Evolutionary conservation across 2,329 filamentous ascomycete species (phyloP).

Genomic region (Pochonia chlamydosporia): DNA sequence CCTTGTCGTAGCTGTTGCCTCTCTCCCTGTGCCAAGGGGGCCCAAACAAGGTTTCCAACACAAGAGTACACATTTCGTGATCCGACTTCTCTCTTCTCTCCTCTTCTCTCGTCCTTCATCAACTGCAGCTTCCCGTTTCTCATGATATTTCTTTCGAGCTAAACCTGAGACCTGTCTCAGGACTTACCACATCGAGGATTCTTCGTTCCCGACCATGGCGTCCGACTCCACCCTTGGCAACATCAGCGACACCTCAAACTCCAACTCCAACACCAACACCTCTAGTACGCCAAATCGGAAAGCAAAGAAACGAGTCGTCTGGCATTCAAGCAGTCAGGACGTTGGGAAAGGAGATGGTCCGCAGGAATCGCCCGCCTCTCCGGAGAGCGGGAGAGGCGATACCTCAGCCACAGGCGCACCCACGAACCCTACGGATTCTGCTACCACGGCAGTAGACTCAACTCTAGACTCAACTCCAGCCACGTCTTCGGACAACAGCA

Average conservation of each 20-base stretch:
- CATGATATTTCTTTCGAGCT: constrained; percentile 4
- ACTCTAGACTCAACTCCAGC: not conserved
- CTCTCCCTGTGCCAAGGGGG: not conserved
- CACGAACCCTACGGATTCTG: not conserved
- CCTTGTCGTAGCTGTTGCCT: too few species aligned
- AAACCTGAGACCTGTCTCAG: constrained; percentile 19
- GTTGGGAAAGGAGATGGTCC: constrained; percentile 12
- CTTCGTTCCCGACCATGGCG: constrained; percentile 15
- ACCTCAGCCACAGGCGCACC: constrained; percentile 15
- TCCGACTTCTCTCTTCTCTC: not conserved
- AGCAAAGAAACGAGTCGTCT: constrained; percentile 36
- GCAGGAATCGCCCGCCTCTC: constrained; percentile 7
- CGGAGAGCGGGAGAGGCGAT: constrained; percentile 6
- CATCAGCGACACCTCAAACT: constrained; percentile 14
- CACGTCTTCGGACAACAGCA: not conserved
- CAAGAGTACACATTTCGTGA: not conserved
- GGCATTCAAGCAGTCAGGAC: constrained; percentile 23
- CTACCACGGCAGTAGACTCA: not conserved
- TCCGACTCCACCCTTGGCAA: constrained; percentile 20
- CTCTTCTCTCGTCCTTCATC: constrained; percentile 2
- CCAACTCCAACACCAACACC: constrained; percentile 14
- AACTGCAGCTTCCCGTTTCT: not conserved
- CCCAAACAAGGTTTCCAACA: not conserved
- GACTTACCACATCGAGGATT: constrained; percentile 12
- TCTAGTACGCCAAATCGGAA: constrained; percentile 23